These are phyloP conservation scores for Camellia granthamiana DNA, from an alignment of 148 eudicot species.

Conservation along the genomic window DNA sequence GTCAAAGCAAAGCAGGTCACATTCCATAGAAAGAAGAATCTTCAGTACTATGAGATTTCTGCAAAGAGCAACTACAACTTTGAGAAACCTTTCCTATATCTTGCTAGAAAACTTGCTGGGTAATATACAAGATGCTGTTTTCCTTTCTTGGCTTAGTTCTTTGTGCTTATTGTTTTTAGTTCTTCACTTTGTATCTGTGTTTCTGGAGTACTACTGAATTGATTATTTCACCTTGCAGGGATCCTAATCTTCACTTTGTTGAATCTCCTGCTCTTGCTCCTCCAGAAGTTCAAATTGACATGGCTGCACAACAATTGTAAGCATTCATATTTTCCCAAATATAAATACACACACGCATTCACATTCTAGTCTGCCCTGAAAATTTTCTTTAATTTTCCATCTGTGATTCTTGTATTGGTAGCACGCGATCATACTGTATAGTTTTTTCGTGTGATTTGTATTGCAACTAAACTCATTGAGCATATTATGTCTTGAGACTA, in stretches of 20 bases:
- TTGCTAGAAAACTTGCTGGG: slow-evolving; percentile 30
- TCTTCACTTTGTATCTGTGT: neutral
- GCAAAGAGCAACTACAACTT: slow-evolving; percentile 33
- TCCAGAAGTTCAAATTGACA: slow-evolving; percentile 26
- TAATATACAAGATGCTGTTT: neutral
- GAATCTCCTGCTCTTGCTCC: slow-evolving; percentile 11
- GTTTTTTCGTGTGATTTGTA: too few species aligned
- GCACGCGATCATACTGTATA: neutral
- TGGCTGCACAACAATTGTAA: slow-evolving; percentile 24
- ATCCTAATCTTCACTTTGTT: slow-evolving; percentile 27
- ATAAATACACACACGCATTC: too few species aligned
- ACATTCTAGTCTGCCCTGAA: neutral
- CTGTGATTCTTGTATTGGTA: neutral
- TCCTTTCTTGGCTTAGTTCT: too few species aligned
- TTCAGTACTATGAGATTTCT: slow-evolving; percentile 35
- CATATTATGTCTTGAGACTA: too few species aligned
- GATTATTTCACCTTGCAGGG: slow-evolving; percentile 10
- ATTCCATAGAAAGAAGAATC: slow-evolving; percentile 30
- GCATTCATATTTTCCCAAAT: neutral
- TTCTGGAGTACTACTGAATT: neutral
- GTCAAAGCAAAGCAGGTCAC: slow-evolving; percentile 15
- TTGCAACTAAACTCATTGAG: neutral
- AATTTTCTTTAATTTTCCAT: too few species aligned
- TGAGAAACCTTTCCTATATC: slow-evolving; percentile 13
- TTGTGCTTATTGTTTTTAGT: too few species aligned